These are phyloP conservation scores for Saccharomycodes ludwigii DNA, from an alignment of 805 yeast genomes.

Conservation along the genomic window DNA sequence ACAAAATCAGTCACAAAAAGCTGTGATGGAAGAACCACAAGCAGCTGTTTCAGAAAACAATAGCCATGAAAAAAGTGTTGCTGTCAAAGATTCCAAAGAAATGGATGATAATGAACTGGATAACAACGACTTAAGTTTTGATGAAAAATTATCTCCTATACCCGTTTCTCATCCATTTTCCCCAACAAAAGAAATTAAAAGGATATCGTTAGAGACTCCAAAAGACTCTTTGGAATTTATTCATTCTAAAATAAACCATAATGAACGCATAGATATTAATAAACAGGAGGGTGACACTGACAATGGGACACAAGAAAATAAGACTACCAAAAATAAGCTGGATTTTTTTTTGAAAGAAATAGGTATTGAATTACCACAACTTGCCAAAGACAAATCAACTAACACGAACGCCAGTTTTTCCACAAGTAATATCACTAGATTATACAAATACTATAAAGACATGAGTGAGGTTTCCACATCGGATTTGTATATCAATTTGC, in stretches of 20 bases:
- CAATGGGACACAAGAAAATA: too few species aligned
- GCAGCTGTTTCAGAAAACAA: slow-evolving; percentile 2
- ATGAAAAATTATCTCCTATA: slow-evolving; percentile 1
- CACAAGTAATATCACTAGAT: slow-evolving; percentile 1
- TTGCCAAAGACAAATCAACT: background rate
- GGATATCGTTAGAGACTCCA: too few species aligned
- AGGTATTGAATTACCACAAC: too few species aligned
- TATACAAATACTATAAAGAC: slow-evolving; percentile 1
- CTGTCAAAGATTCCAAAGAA: background rate
- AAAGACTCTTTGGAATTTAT: too few species aligned
- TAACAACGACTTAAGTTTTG: background rate
- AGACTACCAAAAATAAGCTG: too few species aligned
- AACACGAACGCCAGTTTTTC: slow-evolving; percentile 1
- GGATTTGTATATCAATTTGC: background rate
- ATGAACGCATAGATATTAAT: too few species aligned
- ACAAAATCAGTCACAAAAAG: slow-evolving; percentile 1
- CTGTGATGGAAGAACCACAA: background rate
- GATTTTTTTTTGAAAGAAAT: too few species aligned
- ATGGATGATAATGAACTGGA: slow-evolving; percentile 6
- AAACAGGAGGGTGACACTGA: too few species aligned
- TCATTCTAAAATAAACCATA: too few species aligned
- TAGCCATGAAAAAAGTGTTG: background rate
- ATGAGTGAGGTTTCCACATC: background rate
- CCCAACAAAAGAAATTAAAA: too few species aligned
- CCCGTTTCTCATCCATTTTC: too few species aligned